Conservation (phyloP, 768 basidiomycete genomes). For the Serendipita indica region DNA sequence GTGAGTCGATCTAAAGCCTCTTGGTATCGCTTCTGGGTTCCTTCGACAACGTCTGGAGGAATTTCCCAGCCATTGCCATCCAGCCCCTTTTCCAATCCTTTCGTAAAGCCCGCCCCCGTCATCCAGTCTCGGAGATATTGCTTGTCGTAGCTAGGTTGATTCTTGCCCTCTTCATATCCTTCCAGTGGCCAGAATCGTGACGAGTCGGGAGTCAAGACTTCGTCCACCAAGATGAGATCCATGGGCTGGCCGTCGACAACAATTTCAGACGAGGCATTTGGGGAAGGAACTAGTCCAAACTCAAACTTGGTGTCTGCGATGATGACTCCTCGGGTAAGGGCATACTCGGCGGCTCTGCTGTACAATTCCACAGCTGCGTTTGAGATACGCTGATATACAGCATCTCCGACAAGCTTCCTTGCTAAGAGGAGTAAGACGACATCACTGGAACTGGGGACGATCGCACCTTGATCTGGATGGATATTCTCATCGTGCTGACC, state of each 20-base stretch:
- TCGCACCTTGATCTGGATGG: slow-evolving; percentile 58
- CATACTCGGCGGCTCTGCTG: slow-evolving; percentile 58
- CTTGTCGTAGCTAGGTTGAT: slow-evolving; percentile 91
- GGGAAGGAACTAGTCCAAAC: slow-evolving; percentile 60
- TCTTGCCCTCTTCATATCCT: slow-evolving; percentile 52
- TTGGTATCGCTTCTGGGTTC: slow-evolving; percentile 63
- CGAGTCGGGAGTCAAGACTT: slow-evolving; percentile 93
- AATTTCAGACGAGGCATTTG: slow-evolving; percentile 13
- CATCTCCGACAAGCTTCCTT: slow-evolving; percentile 46
- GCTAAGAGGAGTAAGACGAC: slow-evolving; percentile 33
- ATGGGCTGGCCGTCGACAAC: slow-evolving; percentile 15
- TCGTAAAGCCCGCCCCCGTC: slow-evolving; percentile 51
- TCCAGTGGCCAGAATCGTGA: slow-evolving; percentile 88
- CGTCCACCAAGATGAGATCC: slow-evolving; percentile 79
- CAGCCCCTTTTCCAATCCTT: slow-evolving; percentile 64
- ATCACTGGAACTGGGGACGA: neutral
- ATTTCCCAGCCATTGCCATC: slow-evolving; percentile 67
- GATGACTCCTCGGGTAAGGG: slow-evolving; percentile 64
- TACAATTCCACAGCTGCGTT: slow-evolving; percentile 48
- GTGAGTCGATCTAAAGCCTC: slow-evolving; percentile 47
- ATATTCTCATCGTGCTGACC: slow-evolving; percentile 96
- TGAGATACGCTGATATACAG: slow-evolving; percentile 49
- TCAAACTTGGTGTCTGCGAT: slow-evolving; percentile 99
- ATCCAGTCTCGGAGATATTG: slow-evolving; percentile 92
- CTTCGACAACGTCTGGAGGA: slow-evolving; percentile 55